These are phyloP conservation scores for Solanum gracilifrons DNA, from an alignment of 257 asterid genomes.

Conservation along the genomic window DNA sequence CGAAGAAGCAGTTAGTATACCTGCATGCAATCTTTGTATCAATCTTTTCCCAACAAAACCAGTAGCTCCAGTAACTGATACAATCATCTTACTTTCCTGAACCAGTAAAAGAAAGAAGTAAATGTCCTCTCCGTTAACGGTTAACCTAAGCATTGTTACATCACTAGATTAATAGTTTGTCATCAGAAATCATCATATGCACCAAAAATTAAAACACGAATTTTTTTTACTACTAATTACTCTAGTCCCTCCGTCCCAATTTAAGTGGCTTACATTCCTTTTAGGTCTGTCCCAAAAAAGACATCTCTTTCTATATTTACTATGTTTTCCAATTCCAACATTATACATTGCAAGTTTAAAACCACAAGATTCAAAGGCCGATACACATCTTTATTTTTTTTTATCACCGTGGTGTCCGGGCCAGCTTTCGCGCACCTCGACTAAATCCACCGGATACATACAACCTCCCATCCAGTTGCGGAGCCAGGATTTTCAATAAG, in stretches of 20 bases:
- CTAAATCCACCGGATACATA: too few species aligned
- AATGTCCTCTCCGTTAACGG: neutral
- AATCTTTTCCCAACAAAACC: constrained; percentile 89
- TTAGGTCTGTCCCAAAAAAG: neutral
- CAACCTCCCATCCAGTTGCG: neutral
- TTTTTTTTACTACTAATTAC: neutral
- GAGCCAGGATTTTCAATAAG: too few species aligned
- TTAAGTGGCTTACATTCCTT: neutral
- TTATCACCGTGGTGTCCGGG: neutral
- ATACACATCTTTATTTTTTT: too few species aligned
- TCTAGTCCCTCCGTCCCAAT: neutral
- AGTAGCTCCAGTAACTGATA: constrained; percentile 88
- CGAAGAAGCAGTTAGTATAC: neutral
- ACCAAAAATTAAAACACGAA: neutral
- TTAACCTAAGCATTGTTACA: neutral
- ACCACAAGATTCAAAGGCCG: too few species aligned
- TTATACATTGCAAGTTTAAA: neutral
- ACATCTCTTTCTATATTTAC: neutral
- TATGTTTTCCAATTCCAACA: neutral
- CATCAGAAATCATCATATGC: neutral
- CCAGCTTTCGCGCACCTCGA: neutral
- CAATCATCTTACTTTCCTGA: constrained; percentile 68
- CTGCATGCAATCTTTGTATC: constrained; percentile 73
- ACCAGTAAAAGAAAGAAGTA: neutral
- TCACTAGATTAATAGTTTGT: neutral